Conservation (phyloP, 2,329 filamentous ascomycete genomes). For the Didymella exigua region DNA sequence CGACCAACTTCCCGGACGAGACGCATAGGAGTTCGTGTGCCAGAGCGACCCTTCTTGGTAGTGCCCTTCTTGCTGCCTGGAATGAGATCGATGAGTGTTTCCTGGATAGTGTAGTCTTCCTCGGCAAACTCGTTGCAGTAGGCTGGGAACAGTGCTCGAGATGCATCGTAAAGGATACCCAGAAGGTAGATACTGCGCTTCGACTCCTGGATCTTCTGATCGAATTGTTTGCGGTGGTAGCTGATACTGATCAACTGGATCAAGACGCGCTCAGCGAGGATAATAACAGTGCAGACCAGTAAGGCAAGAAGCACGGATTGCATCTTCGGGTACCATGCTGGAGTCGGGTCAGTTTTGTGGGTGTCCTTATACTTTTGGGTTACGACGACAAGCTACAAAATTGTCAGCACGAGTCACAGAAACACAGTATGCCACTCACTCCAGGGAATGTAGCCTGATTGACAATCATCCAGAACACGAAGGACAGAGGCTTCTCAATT, state of each 20-base stretch:
- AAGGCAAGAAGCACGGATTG: conserved; percentile 69
- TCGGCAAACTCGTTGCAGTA: conserved; percentile 90
- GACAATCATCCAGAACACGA: conserved; percentile 65
- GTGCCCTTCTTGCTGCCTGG: conserved; percentile 62
- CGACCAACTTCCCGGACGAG: conserved; percentile 74
- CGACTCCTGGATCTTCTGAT: conserved; percentile 81
- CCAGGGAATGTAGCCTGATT: conserved; percentile 66
- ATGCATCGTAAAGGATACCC: conserved; percentile 87
- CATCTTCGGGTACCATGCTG: conserved; percentile 61
- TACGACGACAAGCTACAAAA: conserved; percentile 12
- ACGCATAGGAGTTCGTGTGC: conserved; percentile 76
- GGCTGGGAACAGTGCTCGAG: conserved; percentile 84
- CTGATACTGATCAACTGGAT: conserved; percentile 84
- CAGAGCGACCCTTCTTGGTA: conserved; percentile 56
- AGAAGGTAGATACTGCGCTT: conserved; percentile 85
- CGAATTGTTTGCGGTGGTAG: conserved; percentile 84
- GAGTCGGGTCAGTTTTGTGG: neutral
- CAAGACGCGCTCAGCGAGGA: conserved; percentile 76
- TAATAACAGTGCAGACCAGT: conserved; percentile 71
- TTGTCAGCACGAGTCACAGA: neutral
- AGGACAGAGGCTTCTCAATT: conserved; percentile 65
- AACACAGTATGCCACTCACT: conserved; percentile 38
- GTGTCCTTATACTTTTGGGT: neutral
- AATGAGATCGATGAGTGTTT: conserved; percentile 65
- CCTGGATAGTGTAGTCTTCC: conserved; percentile 90